Percentiles rank a stretch among this genome's conserved stretches.
Evolutionary conservation across 225 moss, liverwort and hornwort genomes (phyloP).

Genomic region (Lunularia cruciata): DNA sequence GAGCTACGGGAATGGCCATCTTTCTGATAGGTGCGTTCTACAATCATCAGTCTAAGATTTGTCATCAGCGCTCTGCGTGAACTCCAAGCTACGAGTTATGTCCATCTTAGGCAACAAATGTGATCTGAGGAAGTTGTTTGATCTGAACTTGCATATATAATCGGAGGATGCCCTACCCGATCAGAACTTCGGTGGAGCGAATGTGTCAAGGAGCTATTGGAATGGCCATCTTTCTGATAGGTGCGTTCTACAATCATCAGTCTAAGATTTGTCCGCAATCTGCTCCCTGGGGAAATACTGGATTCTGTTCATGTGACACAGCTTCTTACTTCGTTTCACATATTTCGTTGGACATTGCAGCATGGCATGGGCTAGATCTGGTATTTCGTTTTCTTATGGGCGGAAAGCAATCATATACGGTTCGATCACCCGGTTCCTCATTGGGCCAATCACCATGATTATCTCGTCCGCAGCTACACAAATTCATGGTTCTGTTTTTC

Average conservation of each 20-base stretch:
- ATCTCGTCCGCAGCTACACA: constrained; percentile 40
- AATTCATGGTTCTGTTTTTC: constrained; percentile 39
- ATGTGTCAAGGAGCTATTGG: constrained; percentile 32
- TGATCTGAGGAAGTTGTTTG: too few species aligned
- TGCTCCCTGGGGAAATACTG: too few species aligned
- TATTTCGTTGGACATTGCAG: too few species aligned
- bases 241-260: too few species aligned
- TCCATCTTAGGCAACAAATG: background rate
- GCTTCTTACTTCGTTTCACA: too few species aligned
- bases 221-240: constrained; percentile 42
- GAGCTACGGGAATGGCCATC: constrained; percentile 36
- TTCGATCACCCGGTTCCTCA: constrained; percentile 49
- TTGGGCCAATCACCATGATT: constrained; percentile 50
- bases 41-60: too few species aligned
- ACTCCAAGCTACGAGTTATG: too few species aligned
- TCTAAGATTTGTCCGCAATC: too few species aligned
- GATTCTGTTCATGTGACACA: too few species aligned
- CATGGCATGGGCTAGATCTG: constrained; percentile 16
- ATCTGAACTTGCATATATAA: constrained; percentile 27
- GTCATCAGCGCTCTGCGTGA: too few species aligned
- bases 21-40: constrained; percentile 43
- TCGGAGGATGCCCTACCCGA: constrained; percentile 35
- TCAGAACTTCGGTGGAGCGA: constrained; percentile 28
- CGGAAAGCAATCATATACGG: constrained; percentile 28
- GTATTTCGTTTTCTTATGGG: constrained; percentile 19